Conservation (phyloP, 1,284 basidiomycete species). For the Tranzscheliella williamsii region DNA sequence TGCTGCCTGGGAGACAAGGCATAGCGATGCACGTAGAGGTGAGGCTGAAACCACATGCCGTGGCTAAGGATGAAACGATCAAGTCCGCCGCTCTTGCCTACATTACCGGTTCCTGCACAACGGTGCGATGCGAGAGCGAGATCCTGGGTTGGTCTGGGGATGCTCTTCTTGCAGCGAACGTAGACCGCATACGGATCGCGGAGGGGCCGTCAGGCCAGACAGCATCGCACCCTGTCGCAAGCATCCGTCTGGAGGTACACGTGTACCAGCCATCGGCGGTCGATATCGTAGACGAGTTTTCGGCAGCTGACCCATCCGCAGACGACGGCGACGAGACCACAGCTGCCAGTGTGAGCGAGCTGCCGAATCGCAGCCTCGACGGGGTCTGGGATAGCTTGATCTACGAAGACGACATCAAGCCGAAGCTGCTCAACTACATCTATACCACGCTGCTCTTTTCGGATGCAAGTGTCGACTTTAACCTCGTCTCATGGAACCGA, state of each 20-base stretch:
- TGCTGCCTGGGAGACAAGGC: not conserved
- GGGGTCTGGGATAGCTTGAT: slow-evolving; percentile 85
- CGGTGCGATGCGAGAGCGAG: slow-evolving; percentile 67
- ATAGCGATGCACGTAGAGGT: not conserved
- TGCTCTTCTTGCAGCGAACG: slow-evolving; percentile 72
- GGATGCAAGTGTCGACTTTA: slow-evolving; percentile 84
- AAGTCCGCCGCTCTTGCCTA: not conserved
- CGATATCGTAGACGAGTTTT: slow-evolving; percentile 77
- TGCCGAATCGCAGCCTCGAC: slow-evolving; percentile 80
- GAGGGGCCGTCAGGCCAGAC: slow-evolving; percentile 61
- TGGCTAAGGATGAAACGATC: not conserved
- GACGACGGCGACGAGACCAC: slow-evolving; percentile 69
- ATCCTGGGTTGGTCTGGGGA: slow-evolving; percentile 69
- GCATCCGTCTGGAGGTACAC: slow-evolving; percentile 67
- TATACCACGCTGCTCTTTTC: slow-evolving; percentile 88
- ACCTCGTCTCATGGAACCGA: slow-evolving; percentile 92
- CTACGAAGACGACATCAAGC: slow-evolving; percentile 86
- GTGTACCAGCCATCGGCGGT: slow-evolving; percentile 78
- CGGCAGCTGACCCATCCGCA: slow-evolving; percentile 65
- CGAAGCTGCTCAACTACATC: slow-evolving; percentile 86
- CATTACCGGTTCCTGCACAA: not conserved
- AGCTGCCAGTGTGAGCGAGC: slow-evolving; percentile 81
- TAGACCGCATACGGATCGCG: slow-evolving; percentile 77
- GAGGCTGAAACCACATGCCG: not conserved
- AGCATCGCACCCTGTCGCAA: slow-evolving; percentile 6